Base-by-base conservation (phyloP, 1,284 basidiomycete genomes). In the Melampsora abietis-canadensis region DNA sequence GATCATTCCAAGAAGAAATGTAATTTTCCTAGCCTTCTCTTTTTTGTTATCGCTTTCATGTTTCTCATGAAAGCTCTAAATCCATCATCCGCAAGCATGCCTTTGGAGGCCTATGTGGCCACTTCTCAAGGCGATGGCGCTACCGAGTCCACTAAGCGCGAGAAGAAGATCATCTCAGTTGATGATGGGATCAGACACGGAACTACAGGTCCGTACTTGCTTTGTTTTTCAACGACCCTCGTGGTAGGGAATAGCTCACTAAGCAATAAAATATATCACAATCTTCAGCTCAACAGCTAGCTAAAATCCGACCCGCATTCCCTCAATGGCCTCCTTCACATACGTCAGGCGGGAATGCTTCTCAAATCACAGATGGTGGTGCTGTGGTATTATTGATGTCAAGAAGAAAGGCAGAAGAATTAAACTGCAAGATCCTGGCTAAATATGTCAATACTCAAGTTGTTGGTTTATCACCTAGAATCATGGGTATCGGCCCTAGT, bases 271-370 rank as follows among this genome's bases (percentile, higher is more conserved):
- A 44, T 44, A 15, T 44, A 14, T 57, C 51, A n/a, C 27, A 61
- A 21, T 12, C 24, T 30, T 24, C 19, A 62, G 86, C 87, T 79
- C 89, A 90, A 77, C 82, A 81, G 10, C 84, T 94, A 64, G 80
- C 81, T 62, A 91, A 89, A 82, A 87, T 92, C 78, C 87, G 86
- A 74, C 77, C 89, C 4, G 92, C 92, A 2, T 95, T 94, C 84
- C 92, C 92, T 48, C 90, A 94, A 78, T 94, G 92, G 91, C 89
- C 88, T 2, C 88, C 88, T 10, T 82, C 84, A 0, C 86, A 86
- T 59, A 92, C 91, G 19, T 94, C 92, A 5, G 92, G 90, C n/a
- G 92, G 92, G 24, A 95, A 94, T 82, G 91, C 92, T 27, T 89
- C 87, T 77, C 81, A 83, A 78, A 86, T 94, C 76, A 93, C 92